Base-by-base conservation (phyloP, 495 filamentous ascomycete species). In the Neurospora cerealis region DNA sequence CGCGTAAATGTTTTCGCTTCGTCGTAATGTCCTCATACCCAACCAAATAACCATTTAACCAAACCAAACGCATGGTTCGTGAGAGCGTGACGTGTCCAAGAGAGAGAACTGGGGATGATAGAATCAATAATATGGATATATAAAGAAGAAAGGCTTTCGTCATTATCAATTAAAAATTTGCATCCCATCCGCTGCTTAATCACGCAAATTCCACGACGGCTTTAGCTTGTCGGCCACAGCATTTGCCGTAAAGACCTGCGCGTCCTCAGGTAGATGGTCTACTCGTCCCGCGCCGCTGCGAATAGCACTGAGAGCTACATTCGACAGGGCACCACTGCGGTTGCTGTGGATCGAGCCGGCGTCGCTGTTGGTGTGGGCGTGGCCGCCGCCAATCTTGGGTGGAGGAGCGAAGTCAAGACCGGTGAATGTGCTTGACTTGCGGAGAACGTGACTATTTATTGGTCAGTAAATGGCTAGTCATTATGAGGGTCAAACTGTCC, bases 371-470 rank as follows among this genome's bases (percentile, higher is more conserved):
- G 82, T 84, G 70, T 94, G 93, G 70, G 82, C 83, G 75, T 91
- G 48, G 48, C 24, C 48, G 21, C 48, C 91, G 81, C 88, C 92
- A 83, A 97, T 95, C 71, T 93, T 91, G 71, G 91, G 90, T 48
- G 94, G 95, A 36, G 95, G 95, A n/a, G 95, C 94, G 81, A 99
- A 99, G 83, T 98, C 96, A 38, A 99, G 88, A 13, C 85, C 91
- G 3, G 95, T 97, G 80, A 93, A 99, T 5, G 94, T 93, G 76
- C 91, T 88, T 4, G 95, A 97, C 80, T 96, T 97, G 76, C 93
- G 91, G 71, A 99, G 89, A 69, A 90, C 82, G 83, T 98, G 93
- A 24, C 93, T 96, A 74, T 17, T 70, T 11, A 62, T 71, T 76
- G 79, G 70, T 74, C 46, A 70, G 40, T 36, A 69, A 38, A 19